Base-by-base conservation (phyloP, 2,329 filamentous ascomycete species). In the Talaromyces sp. region DNA sequence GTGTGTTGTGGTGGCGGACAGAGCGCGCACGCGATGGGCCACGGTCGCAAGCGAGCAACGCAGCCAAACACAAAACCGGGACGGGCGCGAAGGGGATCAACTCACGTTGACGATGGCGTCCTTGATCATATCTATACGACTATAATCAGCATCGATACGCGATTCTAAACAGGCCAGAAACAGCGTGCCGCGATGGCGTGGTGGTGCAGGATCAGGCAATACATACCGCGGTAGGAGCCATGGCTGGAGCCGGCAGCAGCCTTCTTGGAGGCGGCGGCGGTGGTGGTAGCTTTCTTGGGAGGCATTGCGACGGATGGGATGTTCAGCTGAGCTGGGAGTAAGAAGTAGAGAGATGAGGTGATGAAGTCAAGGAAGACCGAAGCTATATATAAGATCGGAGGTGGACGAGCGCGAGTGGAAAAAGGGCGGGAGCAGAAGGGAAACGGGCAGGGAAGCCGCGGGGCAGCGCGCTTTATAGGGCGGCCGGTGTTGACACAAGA, bases 101-200 rank as follows among this genome's bases (percentile, higher is more conserved):
- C 87, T 87, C 78, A 89, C 87, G 78, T 83, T 85, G 72, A 88
- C 76, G 74, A 89, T 87, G 69, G 87, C 87, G 76, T 89, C 86
- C 79, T 88, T 88, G 77, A 89, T 87, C 87, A 89, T 89, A 78
- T 88, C 87, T 88, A 76, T 73, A 72, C 71, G 51, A 68, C 66
- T 68, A 61, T 69, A 73, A 82, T 86, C 79, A 86, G 83, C 74
- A 83, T 76, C 75, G 68, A 66, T 72, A 77, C 71, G 84, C 82
- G 84, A 87, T 75, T 71, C 77, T 63, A 71, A 23, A 75, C 70
- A 66, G 72, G 74, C 67, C 62, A 68, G 63, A 58, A 71, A 74
- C 68, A 72, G 67, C 56, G 65, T 65, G 56, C 72, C 75, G 81
- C 80, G 80, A 85, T 76, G 73, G 66, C 65, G 72, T 76, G 69